Conservation (phyloP, 202 grass and related monocot species). For the Setaria viridis region DNA sequence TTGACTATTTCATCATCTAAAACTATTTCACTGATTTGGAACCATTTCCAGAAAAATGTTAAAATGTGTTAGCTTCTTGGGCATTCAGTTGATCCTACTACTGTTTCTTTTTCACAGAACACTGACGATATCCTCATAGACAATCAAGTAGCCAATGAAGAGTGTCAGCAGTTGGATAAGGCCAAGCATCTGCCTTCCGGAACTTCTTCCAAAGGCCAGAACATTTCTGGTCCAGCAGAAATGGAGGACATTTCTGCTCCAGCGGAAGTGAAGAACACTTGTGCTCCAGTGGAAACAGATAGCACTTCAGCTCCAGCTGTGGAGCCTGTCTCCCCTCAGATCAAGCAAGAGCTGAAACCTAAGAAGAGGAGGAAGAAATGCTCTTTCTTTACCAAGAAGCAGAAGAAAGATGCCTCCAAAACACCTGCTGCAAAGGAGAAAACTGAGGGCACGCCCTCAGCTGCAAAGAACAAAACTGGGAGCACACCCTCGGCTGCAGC, state of each 20-base stretch:
- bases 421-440: slow-evolving; percentile 25
- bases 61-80: slow-evolving; percentile 14
- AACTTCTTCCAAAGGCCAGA: slow-evolving; percentile 32
- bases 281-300: background rate
- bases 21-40: slow-evolving; percentile 21
- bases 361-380: slow-evolving; percentile 20
- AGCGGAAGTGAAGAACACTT: background rate
- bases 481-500: background rate
- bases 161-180: slow-evolving; percentile 44
- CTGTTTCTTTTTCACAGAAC: slow-evolving; percentile 40
- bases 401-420: slow-evolving; percentile 22
- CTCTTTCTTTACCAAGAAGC: slow-evolving; percentile 32
- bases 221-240: slow-evolving; percentile 22
- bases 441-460: background rate
- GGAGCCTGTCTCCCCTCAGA: slow-evolving; percentile 34
- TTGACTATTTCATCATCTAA: background rate
- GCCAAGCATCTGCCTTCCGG: slow-evolving; percentile 23
- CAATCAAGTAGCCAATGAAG: slow-evolving; percentile 51
- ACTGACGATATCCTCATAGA: slow-evolving; percentile 64
- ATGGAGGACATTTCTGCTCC: slow-evolving; percentile 14
- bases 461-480: slow-evolving; percentile 8
- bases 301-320: background rate
- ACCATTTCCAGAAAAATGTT: background rate
- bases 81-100: slow-evolving; percentile 32
- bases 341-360: slow-evolving; percentile 39